Evolutionary conservation across 768 basidiomycete species (phyloP).

Genomic region (Trametes sanguinea): DNA sequence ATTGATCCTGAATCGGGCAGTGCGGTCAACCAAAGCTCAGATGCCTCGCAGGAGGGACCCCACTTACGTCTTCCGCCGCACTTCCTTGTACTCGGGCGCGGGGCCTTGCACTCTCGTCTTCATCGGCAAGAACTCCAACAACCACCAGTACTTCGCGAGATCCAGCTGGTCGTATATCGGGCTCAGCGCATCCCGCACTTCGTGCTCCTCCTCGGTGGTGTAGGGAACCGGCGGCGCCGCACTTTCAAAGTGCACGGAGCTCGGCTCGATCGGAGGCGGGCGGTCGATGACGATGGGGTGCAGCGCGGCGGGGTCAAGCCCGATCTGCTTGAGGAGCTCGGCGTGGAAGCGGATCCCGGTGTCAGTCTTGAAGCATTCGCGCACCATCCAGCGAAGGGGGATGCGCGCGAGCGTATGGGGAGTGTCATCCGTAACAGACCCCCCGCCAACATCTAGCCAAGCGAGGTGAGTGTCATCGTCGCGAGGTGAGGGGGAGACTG

Average conservation of each 20-base stretch:
- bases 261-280: constrained; percentile 25
- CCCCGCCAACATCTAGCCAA: constrained; percentile 74
- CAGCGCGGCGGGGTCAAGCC: constrained; percentile 32
- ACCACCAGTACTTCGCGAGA: constrained; percentile 57
- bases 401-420: constrained; percentile 68
- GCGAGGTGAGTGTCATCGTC: not conserved
- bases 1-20: constrained; percentile 25
- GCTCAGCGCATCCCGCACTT: constrained; percentile 58
- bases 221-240: constrained; percentile 13
- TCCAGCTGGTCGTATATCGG: constrained; percentile 59
- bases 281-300: constrained; percentile 30
- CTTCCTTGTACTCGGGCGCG: constrained; percentile 21
- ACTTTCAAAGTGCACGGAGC: constrained; percentile 9
- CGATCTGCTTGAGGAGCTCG: constrained; percentile 34
- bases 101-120: constrained; percentile 27
- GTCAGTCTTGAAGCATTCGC: constrained; percentile 51
- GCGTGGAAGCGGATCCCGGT: constrained; percentile 43
- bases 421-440: constrained; percentile 58
- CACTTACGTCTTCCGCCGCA: constrained; percentile 13
- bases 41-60: not conserved
- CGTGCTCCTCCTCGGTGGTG: constrained; percentile 58
- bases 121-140: constrained; percentile 52
- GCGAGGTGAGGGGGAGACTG: not conserved
- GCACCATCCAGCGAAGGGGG: constrained; percentile 60
- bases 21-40: constrained; percentile 6